Evolutionary conservation across 305 asterid genomes (phyloP).

Genomic region (Fraxinus angustifolia): DNA sequence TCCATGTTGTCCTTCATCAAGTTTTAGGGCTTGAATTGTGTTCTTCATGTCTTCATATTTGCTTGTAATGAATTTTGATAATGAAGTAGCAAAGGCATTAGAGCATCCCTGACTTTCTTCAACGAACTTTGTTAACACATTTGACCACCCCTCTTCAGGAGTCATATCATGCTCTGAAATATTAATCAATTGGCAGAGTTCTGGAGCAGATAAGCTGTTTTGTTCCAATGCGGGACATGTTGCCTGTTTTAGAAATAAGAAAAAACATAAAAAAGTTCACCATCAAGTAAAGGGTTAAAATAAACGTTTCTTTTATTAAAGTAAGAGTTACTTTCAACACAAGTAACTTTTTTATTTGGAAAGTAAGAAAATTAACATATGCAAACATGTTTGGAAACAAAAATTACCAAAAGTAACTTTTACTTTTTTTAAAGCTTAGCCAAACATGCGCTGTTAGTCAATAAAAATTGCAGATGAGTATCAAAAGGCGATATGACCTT

Average conservation of each 20-base stretch:
- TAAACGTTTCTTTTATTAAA: neutral
- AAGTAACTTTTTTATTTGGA: neutral
- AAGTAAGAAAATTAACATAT: neutral
- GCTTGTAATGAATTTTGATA: constrained; percentile 48
- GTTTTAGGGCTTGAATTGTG: constrained; percentile 35
- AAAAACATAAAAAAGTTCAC: neutral
- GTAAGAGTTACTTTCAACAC: neutral
- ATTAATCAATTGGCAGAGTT: constrained; percentile 28
- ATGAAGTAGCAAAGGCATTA: constrained; percentile 56
- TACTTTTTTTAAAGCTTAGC: neutral
- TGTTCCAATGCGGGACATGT: constrained; percentile 75
- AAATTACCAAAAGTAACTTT: neutral
- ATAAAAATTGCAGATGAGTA: neutral
- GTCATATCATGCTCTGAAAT: constrained; percentile 37
- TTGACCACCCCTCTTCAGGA: constrained; percentile 49
- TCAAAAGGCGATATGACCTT: constrained; percentile 45
- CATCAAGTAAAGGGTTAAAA: neutral
- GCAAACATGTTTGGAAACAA: neutral
- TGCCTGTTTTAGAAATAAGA: constrained; percentile 52
- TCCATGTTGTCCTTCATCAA: constrained; percentile 34
- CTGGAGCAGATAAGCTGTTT: constrained; percentile 49
- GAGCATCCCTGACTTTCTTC: constrained; percentile 39
- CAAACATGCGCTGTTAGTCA: neutral
- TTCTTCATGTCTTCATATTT: constrained; percentile 33
- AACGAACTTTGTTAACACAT: constrained; percentile 37